Evolutionary conservation across 805 yeast species (phyloP).

Genomic region (Lipomyces orientalis): DNA sequence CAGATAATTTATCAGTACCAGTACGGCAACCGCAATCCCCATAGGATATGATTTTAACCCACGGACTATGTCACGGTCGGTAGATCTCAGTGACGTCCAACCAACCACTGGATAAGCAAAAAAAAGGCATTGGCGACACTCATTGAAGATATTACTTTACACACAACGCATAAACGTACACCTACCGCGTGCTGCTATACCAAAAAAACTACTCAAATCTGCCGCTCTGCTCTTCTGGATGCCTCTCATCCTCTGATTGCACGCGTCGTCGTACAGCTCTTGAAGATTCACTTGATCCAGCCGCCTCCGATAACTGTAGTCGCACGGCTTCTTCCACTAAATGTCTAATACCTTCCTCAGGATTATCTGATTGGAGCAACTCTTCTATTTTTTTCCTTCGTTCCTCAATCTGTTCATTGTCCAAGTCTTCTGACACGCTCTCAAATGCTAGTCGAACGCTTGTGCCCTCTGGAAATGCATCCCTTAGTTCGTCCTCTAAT

Average conservation of each 20-base stretch:
- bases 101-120: no score
- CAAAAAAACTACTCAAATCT: neutral
- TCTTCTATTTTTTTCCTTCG: constrained; percentile 64
- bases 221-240: neutral
- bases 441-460: constrained; percentile 40
- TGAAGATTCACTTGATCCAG: neutral
- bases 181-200: neutral
- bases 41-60: no score
- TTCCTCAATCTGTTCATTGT: constrained; percentile 33
- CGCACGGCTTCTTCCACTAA: constrained; percentile 68
- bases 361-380: constrained; percentile 78
- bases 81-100: no score
- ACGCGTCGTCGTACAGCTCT: neutral
- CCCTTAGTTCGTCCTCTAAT: constrained; percentile 19
- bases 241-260: neutral
- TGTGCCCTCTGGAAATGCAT: constrained; percentile 12
- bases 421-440: constrained; percentile 37
- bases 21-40: no score
- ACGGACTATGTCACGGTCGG: no score
- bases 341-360: constrained; percentile 75
- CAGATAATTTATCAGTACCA: no score
- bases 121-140: no score
- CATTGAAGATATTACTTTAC: no score
- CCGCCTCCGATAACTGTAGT: constrained; percentile 26
- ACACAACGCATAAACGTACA: no score